Percentiles rank a stretch among this genome's conserved stretches.
phyloP scores from a whole-genome alignment of 2,329 filamentous ascomycete species.

The Aureobasidium sp. region DNA sequence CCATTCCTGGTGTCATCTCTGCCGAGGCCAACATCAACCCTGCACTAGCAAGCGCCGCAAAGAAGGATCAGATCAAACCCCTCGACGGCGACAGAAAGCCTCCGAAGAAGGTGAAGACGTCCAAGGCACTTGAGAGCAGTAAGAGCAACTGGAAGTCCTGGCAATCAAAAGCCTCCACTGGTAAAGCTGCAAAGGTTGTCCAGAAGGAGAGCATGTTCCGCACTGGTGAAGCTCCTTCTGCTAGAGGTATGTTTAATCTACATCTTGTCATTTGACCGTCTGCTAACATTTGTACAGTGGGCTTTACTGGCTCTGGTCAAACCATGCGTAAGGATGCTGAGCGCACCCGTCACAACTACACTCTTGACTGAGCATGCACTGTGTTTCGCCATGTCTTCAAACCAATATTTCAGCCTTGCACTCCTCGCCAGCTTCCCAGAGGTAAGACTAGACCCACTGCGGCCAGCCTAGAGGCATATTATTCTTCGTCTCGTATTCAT shows the following conservation, averaged over 20 bases:
- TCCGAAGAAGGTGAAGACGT: constrained; percentile 75
- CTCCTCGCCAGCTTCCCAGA: neutral
- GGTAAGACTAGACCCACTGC: neutral
- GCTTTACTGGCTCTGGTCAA: constrained; percentile 91
- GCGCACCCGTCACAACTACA: constrained; percentile 75
- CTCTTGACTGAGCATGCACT: constrained; percentile 26
- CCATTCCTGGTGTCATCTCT: constrained; percentile 49
- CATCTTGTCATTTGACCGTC: neutral
- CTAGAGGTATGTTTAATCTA: constrained; percentile 57
- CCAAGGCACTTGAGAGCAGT: constrained; percentile 79
- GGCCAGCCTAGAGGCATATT: neutral
- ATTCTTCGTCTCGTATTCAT: neutral
- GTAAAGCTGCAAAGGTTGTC: constrained; percentile 51
- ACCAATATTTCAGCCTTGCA: neutral
- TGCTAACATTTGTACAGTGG: constrained; percentile 51
- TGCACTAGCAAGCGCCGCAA: constrained; percentile 54
- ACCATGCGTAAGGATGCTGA: constrained; percentile 88
- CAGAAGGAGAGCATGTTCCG: constrained; percentile 98
- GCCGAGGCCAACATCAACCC: constrained; percentile 59
- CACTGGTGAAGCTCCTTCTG: constrained; percentile 76
- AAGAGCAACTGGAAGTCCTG: constrained; percentile 97
- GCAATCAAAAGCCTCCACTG: constrained; percentile 52
- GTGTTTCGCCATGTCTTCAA: neutral
- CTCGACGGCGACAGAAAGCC: constrained; percentile 48
- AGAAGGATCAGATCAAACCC: constrained; percentile 51